Percentiles rank a stretch among this genome's conserved stretches.
phyloP scores from a whole-genome alignment of 2,329 filamentous ascomycete species.

The Emmonsiellopsis sp. region DNA sequence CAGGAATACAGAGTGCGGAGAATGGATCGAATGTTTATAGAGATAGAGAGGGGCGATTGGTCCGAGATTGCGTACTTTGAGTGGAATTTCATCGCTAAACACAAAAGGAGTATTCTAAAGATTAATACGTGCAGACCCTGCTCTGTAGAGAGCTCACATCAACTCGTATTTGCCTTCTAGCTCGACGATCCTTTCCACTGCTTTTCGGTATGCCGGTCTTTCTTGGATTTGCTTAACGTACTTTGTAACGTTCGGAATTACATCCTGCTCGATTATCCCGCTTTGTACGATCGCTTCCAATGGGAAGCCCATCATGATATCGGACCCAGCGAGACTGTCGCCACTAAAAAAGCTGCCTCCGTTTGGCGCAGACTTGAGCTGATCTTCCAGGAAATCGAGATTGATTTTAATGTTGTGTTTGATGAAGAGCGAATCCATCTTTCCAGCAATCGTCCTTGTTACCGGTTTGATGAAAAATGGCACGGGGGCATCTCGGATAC shows the following conservation, averaged over 20 bases:
- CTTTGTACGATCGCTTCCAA: conserved; percentile 28
- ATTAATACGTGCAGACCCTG: no score
- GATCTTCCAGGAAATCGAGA: conserved; percentile 36
- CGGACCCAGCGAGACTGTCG: conserved; percentile 33
- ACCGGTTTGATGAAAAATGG: conserved; percentile 63
- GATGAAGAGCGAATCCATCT: conserved; percentile 32
- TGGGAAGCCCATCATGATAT: conserved; percentile 40
- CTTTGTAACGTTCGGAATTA: conserved; percentile 23
- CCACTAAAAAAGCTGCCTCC: conserved; percentile 34
- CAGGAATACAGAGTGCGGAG: no score
- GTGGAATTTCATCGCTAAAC: no score
- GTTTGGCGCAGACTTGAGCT: conserved; percentile 32
- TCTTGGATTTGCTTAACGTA: conserved; percentile 22
- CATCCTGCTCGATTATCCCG: conserved; percentile 24
- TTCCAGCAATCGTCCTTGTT: conserved; percentile 44
- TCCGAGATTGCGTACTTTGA: no score
- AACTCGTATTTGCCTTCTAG: conserved; percentile 13
- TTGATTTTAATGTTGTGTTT: conserved; percentile 31
- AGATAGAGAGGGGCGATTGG: no score
- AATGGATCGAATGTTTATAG: no score
- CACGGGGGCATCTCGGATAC: conserved; percentile 43
- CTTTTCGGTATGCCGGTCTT: conserved; percentile 20
- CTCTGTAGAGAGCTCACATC: background rate
- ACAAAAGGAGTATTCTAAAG: no score
- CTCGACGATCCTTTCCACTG: conserved; percentile 20